Evolutionary conservation across 1,284 basidiomycete species (phyloP).

Genomic region (Apiotrichum akiyoshidainum): DNA sequence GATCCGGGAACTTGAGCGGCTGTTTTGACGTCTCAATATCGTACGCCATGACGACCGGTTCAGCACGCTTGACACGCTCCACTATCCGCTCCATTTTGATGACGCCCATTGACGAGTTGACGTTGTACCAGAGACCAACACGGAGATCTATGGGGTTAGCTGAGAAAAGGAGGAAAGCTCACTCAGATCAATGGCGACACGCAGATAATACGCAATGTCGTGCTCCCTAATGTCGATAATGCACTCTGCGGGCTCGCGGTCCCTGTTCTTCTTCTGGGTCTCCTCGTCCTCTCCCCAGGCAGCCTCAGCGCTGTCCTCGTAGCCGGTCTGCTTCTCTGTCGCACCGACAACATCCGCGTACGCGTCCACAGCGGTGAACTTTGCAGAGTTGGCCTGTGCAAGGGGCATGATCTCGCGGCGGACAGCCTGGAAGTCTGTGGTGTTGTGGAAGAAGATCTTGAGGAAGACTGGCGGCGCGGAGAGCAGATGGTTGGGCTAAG

Average conservation of each 20-base stretch:
- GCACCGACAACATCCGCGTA: constrained; percentile 96
- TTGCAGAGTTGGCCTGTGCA: constrained; percentile 84
- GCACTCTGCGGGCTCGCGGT: constrained; percentile 75
- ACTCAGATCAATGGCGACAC: constrained; percentile 94
- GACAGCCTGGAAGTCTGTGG: constrained; percentile 83
- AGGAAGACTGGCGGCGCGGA: constrained; percentile 85
- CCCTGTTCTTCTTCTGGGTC: constrained; percentile 55
- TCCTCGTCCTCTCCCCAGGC: constrained; percentile 60
- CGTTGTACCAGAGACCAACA: constrained; percentile 93
- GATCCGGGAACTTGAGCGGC: constrained; percentile 97
- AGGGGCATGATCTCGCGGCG: constrained; percentile 85
- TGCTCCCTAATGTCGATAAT: constrained; percentile 95
- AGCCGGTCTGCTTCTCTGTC: constrained; percentile 55
- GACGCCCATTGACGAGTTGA: constrained; percentile 77
- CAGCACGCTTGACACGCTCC: constrained; percentile 94
- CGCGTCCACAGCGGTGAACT: constrained; percentile 91
- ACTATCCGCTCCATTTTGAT: constrained; percentile 70
- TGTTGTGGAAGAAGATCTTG: constrained; percentile 86
- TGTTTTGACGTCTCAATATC: constrained; percentile 99
- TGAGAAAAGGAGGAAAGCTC: constrained; percentile 22
- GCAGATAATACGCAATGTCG: constrained; percentile 95
- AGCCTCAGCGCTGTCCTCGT: constrained; percentile 51
- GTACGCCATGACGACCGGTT: constrained; percentile 97
- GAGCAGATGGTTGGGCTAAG: constrained; percentile 85
- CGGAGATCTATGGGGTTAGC: constrained; percentile 66